Evolutionary conservation across 176 grass and related monocot genomes (phyloP).

Genomic region (Puccinellia tenuiflora): DNA sequence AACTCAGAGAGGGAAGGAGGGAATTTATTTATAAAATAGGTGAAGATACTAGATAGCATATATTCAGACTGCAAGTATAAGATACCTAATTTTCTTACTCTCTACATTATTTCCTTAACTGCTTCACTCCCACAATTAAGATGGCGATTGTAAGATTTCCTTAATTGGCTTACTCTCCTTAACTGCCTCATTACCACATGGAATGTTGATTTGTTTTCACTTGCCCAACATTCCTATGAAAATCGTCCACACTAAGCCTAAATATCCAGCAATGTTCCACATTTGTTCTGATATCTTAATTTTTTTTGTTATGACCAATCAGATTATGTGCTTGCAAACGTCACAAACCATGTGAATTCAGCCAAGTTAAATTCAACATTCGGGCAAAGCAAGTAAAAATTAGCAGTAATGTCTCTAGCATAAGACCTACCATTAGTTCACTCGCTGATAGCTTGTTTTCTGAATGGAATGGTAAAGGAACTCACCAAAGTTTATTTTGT

Average conservation of each 20-base stretch:
- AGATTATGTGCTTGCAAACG: neutral
- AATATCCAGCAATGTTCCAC: neutral
- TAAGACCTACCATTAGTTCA: neutral
- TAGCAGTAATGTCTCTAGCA: neutral
- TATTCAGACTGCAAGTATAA: constrained; percentile 4
- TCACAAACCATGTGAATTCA: neutral
- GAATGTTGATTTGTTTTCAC: neutral
- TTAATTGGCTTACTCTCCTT: neutral
- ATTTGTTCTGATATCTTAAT: neutral
- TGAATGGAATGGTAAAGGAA: neutral
- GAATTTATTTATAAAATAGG: neutral
- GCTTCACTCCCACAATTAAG: neutral
- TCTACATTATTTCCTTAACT: neutral
- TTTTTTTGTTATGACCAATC: neutral
- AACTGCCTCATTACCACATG: neutral
- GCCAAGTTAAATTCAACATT: neutral
- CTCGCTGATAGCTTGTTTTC: no score
- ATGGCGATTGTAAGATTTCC: neutral
- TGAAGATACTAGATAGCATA: neutral
- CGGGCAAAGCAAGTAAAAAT: neutral
- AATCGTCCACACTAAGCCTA: neutral
- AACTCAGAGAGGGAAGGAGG: neutral
- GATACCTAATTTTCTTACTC: constrained; percentile 4
- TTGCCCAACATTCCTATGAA: neutral
- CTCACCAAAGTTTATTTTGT: neutral